Conservation (phyloP, 225 moss, liverwort and hornwort genomes). For the Sphagnum contortum region DNA sequence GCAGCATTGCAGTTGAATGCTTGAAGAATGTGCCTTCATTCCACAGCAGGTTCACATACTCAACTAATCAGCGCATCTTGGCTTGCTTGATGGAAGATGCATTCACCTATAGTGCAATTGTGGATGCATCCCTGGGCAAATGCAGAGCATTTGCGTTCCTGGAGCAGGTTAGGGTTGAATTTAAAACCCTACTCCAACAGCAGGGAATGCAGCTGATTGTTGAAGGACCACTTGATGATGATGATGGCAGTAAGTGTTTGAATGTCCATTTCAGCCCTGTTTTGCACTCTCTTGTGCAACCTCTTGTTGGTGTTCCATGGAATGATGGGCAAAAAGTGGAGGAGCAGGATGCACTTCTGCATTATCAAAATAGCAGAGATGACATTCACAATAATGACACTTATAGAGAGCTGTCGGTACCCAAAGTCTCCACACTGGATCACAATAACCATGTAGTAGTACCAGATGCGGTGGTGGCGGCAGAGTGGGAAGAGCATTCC, state of each 20-base stretch:
- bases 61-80: slow-evolving; percentile 26
- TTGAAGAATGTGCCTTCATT: slow-evolving; percentile 19
- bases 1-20: slow-evolving; percentile 12
- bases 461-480: no score
- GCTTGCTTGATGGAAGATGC: slow-evolving; percentile 23
- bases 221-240: background rate
- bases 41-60: slow-evolving; percentile 27
- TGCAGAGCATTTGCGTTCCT: slow-evolving; percentile 20
- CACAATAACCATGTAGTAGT: no score
- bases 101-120: slow-evolving; percentile 29
- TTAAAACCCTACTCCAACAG: slow-evolving; percentile 23
- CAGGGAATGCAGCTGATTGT: slow-evolving; percentile 14
- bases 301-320: slow-evolving; percentile 30
- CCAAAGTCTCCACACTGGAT: no score
- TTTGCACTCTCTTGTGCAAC: slow-evolving; percentile 24
- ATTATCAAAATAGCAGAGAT: background rate
- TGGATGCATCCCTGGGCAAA: slow-evolving; percentile 45
- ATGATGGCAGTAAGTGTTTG: slow-evolving; percentile 7
- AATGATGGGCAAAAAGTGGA: slow-evolving; percentile 29
- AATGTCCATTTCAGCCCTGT: slow-evolving; percentile 20
- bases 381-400: slow-evolving; percentile 6
- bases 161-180: slow-evolving; percentile 35
- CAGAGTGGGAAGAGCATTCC: no score
- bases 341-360: slow-evolving; percentile 11
- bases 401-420: no score